Conservation (phyloP, 208 protist species). For the Angomonas deanei region DNA sequence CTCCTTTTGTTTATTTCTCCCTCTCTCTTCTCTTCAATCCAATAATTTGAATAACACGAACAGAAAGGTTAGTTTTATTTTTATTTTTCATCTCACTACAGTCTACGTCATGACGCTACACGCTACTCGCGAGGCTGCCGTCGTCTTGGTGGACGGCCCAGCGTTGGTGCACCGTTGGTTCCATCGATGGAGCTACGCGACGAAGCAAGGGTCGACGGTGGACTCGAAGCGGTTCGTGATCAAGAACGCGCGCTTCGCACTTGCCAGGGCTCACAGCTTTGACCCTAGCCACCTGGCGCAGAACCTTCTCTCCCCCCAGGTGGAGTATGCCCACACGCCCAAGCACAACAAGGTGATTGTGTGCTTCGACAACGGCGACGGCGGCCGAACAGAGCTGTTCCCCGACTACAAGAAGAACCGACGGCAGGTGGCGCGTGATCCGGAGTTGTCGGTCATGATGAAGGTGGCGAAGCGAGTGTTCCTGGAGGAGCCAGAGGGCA, state of each 20-base stretch:
- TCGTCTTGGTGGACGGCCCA: conserved; percentile 83
- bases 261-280: conserved; percentile 83
- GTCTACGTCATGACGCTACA: too few species aligned
- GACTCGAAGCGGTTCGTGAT: conserved; percentile 80
- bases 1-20: conserved; percentile 8
- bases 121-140: conserved; percentile 59
- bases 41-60: too few species aligned
- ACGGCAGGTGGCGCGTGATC: conserved; percentile 17
- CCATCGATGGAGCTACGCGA: conserved; percentile 77
- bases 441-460: conserved; percentile 66
- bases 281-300: conserved; percentile 76
- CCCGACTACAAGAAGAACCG: conserved; percentile 79
- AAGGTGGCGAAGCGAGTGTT: conserved; percentile 82
- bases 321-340: conserved; percentile 81
- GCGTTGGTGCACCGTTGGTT: conserved; percentile 87
- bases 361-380: conserved; percentile 89
- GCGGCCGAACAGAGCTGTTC: conserved; percentile 72
- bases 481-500: conserved; percentile 58
- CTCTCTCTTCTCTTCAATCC: too few species aligned
- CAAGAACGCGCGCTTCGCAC: conserved; percentile 67
- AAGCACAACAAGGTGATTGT: conserved; percentile 86
- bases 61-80: conserved; percentile 6
- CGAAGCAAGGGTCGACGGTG: conserved; percentile 21
- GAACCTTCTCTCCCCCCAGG: conserved; percentile 80
- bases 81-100: neutral